phyloP scores from a whole-genome alignment of 257 asterid genomes.

The Orobanche coerulescens region DNA sequence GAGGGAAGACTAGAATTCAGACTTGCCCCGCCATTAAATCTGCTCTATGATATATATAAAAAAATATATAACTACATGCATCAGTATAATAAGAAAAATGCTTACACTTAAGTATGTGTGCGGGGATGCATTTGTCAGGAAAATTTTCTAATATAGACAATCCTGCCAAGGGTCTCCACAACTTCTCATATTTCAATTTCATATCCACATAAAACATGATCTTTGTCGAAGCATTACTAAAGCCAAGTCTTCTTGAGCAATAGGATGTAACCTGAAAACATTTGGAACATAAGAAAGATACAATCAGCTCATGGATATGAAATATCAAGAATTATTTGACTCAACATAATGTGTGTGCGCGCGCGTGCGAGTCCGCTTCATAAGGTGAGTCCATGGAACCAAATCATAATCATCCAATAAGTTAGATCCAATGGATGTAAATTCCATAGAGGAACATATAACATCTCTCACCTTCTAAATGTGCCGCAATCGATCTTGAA shows the following conservation, averaged over 20 bases:
- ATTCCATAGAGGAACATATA: too few species aligned
- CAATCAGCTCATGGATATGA: neutral
- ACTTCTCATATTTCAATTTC: constrained; percentile 27
- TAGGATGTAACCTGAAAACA: constrained; percentile 25
- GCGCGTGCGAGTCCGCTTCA: too few species aligned
- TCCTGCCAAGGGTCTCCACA: constrained; percentile 40
- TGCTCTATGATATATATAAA: constrained; percentile 17
- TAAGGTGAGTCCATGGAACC: too few species aligned
- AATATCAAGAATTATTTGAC: neutral
- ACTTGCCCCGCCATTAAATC: constrained; percentile 23
- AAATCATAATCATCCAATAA: too few species aligned
- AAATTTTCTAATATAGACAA: constrained; percentile 37
- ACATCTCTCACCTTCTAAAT: too few species aligned
- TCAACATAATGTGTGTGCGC: neutral
- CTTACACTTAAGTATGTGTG: constrained; percentile 44
- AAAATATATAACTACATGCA: constrained; percentile 29
- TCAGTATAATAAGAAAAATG: constrained; percentile 33
- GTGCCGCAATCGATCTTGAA: too few species aligned
- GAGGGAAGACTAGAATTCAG: neutral
- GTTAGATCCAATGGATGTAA: too few species aligned
- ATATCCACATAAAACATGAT: constrained; percentile 19
- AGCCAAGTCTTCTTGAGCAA: constrained; percentile 20
- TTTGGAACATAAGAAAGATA: constrained; percentile 9
- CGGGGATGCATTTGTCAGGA: constrained; percentile 43
- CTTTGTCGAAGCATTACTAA: constrained; percentile 19